Conservation (phyloP, 805 yeast species). For the Schwanniomyces vanrijiae region DNA sequence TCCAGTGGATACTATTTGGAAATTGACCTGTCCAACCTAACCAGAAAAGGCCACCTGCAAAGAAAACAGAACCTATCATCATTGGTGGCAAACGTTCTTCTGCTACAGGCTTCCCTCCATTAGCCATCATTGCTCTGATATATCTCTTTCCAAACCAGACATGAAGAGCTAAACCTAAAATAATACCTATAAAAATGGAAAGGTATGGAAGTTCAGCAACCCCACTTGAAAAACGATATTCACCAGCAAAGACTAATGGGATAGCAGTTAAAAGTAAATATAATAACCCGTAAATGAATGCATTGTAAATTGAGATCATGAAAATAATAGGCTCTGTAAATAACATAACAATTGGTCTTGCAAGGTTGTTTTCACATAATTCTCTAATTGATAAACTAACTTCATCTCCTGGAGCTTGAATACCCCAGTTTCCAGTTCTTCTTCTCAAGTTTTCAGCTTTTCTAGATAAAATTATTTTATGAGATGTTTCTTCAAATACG, state of each 20-base stretch:
- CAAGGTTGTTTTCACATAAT: constrained; percentile 20
- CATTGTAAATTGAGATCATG: constrained; percentile 36
- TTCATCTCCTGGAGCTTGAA: constrained; percentile 25
- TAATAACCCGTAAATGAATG: constrained; percentile 35
- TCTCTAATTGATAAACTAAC: constrained; percentile 11
- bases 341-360: constrained; percentile 32
- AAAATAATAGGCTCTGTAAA: constrained; percentile 35
- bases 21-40: constrained; percentile 86
- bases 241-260: constrained; percentile 39
- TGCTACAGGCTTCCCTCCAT: constrained; percentile 63
- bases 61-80: constrained; percentile 67
- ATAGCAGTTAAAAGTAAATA: constrained; percentile 39
- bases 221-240: constrained; percentile 23
- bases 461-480: constrained; percentile 22
- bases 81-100: constrained; percentile 80
- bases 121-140: constrained; percentile 36
- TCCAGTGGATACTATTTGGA: constrained; percentile 74
- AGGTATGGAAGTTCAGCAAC: constrained; percentile 28
- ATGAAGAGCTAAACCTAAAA: constrained; percentile 28
- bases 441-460: constrained; percentile 25
- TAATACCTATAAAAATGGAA: constrained; percentile 34
- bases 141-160: constrained; percentile 17
- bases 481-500: constrained; percentile 31
- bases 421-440: constrained; percentile 29
- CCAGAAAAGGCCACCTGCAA: constrained; percentile 84